Conservation (phyloP, 2,329 filamentous ascomycete species). For the Botrytis paeoniae region DNA sequence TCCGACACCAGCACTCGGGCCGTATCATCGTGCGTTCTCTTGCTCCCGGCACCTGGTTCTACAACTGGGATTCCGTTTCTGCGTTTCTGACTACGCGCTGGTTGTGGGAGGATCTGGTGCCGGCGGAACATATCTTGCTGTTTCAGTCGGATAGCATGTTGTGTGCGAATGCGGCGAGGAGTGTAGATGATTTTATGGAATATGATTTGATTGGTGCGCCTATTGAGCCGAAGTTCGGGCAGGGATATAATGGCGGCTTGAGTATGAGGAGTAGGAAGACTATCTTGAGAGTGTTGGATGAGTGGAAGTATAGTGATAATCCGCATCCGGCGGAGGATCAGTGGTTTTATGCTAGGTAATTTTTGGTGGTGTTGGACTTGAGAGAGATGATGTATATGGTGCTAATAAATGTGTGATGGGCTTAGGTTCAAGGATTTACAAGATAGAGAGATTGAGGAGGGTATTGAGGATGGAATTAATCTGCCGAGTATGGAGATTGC, state of each 20-base stretch:
- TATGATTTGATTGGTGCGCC: slow-evolving; percentile 42
- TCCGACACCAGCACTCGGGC: slow-evolving; percentile 38
- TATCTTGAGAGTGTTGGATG: slow-evolving; percentile 36
- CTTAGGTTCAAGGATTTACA: slow-evolving; percentile 30
- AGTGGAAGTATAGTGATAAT: slow-evolving; percentile 32
- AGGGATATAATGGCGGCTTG: slow-evolving; percentile 41
- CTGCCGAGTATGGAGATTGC: slow-evolving; percentile 36
- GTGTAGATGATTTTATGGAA: slow-evolving; percentile 39
- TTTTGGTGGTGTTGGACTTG: neutral
- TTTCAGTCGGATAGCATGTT: slow-evolving; percentile 40
- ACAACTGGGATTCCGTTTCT: slow-evolving; percentile 40
- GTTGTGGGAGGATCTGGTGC: slow-evolving; percentile 39
- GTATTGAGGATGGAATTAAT: slow-evolving; percentile 31
- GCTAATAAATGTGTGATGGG: neutral
- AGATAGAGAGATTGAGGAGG: slow-evolving; percentile 26
- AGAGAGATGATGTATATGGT: neutral
- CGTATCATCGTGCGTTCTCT: slow-evolving; percentile 42
- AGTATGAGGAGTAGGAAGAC: slow-evolving; percentile 40
- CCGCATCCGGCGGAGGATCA: slow-evolving; percentile 34
- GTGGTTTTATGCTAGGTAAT: slow-evolving; percentile 35
- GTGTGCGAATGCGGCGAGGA: slow-evolving; percentile 37
- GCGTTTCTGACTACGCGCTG: slow-evolving; percentile 36
- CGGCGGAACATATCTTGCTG: slow-evolving; percentile 37
- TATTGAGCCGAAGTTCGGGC: slow-evolving; percentile 33
- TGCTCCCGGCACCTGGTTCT: slow-evolving; percentile 39